Evolutionary conservation across 169 alveolate species (phyloP).

Genomic region (Plasmodium falciparum): DNA sequence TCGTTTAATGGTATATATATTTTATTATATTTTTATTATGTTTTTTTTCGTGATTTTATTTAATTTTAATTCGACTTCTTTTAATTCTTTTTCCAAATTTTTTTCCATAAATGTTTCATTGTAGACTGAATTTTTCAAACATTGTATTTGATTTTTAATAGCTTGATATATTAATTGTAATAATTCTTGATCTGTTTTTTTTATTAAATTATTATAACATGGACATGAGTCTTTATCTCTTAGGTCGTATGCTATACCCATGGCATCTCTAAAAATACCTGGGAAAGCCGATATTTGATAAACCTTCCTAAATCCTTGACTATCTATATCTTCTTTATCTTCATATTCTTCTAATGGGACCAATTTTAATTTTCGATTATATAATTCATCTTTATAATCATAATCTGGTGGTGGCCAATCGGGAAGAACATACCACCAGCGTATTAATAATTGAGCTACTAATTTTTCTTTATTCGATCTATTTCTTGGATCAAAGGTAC

Average conservation of each 20-base stretch:
- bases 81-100: constrained; percentile 48
- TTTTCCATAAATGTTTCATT: constrained; percentile 30
- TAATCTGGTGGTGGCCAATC: no score
- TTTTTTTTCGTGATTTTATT: constrained; percentile 53
- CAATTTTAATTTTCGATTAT: constrained; percentile 86
- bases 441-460: no score
- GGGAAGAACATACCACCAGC: no score
- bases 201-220: constrained; percentile 84
- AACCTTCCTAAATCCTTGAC: constrained; percentile 90
- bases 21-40: no score
- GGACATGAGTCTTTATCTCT: constrained; percentile 94
- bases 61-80: constrained; percentile 42
- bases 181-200: constrained; percentile 79
- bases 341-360: constrained; percentile 91
- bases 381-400: constrained; percentile 84
- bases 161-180: constrained; percentile 78
- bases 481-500: no score
- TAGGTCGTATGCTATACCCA: constrained; percentile 93
- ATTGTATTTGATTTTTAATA: constrained; percentile 79
- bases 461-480: no score
- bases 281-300: constrained; percentile 90
- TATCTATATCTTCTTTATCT: constrained; percentile 90
- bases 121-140: constrained; percentile 53
- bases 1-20: no score
- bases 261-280: constrained; percentile 91